Evolutionary conservation across 176 grass and related monocot species (phyloP).

Genomic region (Carex cristatella): DNA sequence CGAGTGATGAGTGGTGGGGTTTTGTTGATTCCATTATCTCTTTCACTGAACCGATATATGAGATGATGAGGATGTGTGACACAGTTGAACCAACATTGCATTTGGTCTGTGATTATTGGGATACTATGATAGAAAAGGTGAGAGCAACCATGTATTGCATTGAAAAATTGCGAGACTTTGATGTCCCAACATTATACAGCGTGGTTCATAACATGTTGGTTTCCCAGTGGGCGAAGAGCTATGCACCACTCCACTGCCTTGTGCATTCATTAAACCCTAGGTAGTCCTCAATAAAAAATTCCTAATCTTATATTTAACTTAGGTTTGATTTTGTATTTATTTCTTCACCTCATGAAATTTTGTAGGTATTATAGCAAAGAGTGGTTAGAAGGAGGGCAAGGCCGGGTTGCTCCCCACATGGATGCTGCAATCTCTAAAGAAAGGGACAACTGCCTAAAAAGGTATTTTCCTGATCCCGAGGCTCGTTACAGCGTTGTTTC

Average conservation of each 20-base stretch:
- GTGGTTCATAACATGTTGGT: background rate
- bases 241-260: constrained; percentile 14
- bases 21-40: constrained; percentile 13
- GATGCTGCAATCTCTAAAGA: background rate
- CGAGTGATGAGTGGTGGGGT: constrained; percentile 8
- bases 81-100: background rate
- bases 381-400: constrained; percentile 12
- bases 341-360: background rate
- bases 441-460: constrained; percentile 19
- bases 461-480: background rate
- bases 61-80: background rate
- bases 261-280: constrained; percentile 12
- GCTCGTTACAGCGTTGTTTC: background rate
- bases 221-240: constrained; percentile 3
- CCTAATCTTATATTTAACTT: background rate
- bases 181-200: background rate
- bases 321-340: background rate
- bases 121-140: constrained; percentile 18
- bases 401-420: background rate
- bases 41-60: constrained; percentile 11
- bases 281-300: background rate
- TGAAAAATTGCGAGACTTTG: background rate
- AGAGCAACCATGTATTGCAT: background rate
- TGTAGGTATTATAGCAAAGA: constrained; percentile 15
- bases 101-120: constrained; percentile 7